These are phyloP conservation scores for Aureobasidium sp. DNA, from an alignment of 2,329 filamentous ascomycete genomes.

Conservation along the genomic window DNA sequence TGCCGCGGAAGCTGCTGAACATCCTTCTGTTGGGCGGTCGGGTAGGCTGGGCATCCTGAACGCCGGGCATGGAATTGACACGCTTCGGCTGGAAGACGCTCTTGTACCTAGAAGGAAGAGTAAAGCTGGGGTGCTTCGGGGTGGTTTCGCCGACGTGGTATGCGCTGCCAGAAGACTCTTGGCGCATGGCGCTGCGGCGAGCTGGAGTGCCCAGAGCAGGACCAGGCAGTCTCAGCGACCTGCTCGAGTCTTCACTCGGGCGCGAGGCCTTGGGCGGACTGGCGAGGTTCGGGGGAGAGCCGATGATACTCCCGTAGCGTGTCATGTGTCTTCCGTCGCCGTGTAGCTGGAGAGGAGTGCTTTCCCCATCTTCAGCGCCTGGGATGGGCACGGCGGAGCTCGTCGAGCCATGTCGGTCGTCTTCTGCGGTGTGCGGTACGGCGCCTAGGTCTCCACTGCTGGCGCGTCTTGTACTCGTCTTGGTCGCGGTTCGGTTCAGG, in stretches of 20 bases:
- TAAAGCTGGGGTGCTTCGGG: conserved; percentile 14
- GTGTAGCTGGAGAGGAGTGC: conserved; percentile 21
- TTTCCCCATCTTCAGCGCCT: conserved; percentile 16
- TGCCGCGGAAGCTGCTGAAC: conserved; percentile 35
- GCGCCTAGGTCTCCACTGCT: background rate
- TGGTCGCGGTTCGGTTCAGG: conserved; percentile 26
- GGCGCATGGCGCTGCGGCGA: background rate
- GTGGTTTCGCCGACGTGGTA: conserved; percentile 36
- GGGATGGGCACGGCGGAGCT: conserved; percentile 4
- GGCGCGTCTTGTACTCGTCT: background rate
- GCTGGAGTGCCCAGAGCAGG: conserved; percentile 45
- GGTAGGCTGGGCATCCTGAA: conserved; percentile 20
- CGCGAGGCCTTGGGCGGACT: conserved; percentile 11
- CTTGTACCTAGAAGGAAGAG: conserved; percentile 20
- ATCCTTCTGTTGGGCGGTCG: conserved; percentile 31
- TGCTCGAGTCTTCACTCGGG: conserved; percentile 33
- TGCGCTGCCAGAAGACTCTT: conserved; percentile 23
- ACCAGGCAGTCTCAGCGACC: conserved; percentile 48
- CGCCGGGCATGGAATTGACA: conserved; percentile 30
- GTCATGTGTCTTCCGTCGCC: conserved; percentile 26
- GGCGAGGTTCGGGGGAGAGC: conserved; percentile 37
- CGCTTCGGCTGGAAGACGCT: conserved; percentile 31
- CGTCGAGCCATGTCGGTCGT: background rate
- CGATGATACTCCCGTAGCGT: conserved; percentile 56
- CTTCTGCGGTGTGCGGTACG: background rate